Conservation (phyloP, 371 early-diverging fungal species). For the Rhizopus delemar region DNA sequence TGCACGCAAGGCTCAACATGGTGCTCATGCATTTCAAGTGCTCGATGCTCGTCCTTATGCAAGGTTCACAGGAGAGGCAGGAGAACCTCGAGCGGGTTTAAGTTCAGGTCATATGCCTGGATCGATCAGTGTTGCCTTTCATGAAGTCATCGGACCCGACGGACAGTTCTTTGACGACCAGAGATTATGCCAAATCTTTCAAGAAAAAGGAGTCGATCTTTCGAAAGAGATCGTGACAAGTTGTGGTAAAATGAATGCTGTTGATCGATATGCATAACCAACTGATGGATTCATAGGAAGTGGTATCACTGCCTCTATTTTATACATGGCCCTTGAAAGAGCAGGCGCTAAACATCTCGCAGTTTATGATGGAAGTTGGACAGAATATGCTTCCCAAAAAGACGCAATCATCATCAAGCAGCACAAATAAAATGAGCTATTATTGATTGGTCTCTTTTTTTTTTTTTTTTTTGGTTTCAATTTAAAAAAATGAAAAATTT, state of each 20-base stretch:
- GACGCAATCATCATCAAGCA: constrained; percentile 59
- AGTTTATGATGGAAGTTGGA: constrained; percentile 86
- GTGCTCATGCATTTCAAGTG: constrained; percentile 47
- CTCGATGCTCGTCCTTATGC: constrained; percentile 80
- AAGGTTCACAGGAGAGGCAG: constrained; percentile 76
- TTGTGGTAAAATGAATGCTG: constrained; percentile 53
- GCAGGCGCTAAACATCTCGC: constrained; percentile 64
- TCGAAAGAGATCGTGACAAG: constrained; percentile 59
- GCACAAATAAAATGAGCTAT: constrained; percentile 14
- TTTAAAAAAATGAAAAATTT: neutral
- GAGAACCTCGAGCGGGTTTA: constrained; percentile 84
- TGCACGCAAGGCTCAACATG: constrained; percentile 35
- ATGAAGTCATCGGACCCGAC: constrained; percentile 52
- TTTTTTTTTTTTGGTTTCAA: neutral
- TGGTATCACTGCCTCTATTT: constrained; percentile 77
- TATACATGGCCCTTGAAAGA: constrained; percentile 72
- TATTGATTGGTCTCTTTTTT: neutral
- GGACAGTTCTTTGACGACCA: constrained; percentile 47
- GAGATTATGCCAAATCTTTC: constrained; percentile 42
- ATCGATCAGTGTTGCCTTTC: constrained; percentile 72
- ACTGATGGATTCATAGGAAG: constrained; percentile 43
- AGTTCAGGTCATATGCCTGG: constrained; percentile 87
- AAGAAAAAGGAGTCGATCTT: constrained; percentile 60
- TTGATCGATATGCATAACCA: neutral
- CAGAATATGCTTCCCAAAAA: constrained; percentile 73